Evolutionary conservation across 1,139 yeast species (phyloP).

Genomic region (Pichia sp.): DNA sequence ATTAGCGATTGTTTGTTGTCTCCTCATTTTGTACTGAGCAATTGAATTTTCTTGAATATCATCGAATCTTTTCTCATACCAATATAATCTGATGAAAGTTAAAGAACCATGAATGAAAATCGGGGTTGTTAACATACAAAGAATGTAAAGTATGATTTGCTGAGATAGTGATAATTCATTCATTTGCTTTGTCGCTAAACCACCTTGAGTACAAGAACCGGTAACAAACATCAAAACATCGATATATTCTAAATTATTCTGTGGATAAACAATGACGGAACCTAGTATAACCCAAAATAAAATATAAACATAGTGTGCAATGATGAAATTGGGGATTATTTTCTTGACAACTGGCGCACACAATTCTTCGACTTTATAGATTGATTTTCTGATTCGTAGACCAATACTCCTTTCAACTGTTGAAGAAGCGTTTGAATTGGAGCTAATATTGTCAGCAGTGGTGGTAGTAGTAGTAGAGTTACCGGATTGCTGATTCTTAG

Average conservation of each 20-base stretch:
- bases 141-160: conserved; percentile 58
- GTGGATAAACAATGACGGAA: conserved; percentile 70
- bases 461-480: too few species aligned
- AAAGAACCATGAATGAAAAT: conserved; percentile 80
- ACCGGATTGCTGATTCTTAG: too few species aligned
- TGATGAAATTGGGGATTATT: conserved; percentile 66
- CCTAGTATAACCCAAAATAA: conserved; percentile 48
- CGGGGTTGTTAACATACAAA: conserved; percentile 71
- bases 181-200: conserved; percentile 70
- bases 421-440: too few species aligned
- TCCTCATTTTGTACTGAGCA: conserved; percentile 67
- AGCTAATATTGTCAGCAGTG: too few species aligned
- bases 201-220: conserved; percentile 87
- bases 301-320: conserved; percentile 69
- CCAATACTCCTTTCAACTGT: conserved; percentile 18
- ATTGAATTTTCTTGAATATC: conserved; percentile 71
- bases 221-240: conserved; percentile 72
- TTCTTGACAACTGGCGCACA: conserved; percentile 43
- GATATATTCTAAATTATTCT: conserved; percentile 56
- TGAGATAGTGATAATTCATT: conserved; percentile 63
- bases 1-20: conserved; percentile 68
- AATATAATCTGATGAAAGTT: conserved; percentile 72
- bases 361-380: conserved; percentile 24
- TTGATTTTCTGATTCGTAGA: conserved; percentile 21
- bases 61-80: conserved; percentile 86